A percentile compares a stretch with the other conserved stretches of the same genome.
Conservation (phyloP, 1,284 basidiomycete genomes). For the Puccinia novopanici region DNA sequence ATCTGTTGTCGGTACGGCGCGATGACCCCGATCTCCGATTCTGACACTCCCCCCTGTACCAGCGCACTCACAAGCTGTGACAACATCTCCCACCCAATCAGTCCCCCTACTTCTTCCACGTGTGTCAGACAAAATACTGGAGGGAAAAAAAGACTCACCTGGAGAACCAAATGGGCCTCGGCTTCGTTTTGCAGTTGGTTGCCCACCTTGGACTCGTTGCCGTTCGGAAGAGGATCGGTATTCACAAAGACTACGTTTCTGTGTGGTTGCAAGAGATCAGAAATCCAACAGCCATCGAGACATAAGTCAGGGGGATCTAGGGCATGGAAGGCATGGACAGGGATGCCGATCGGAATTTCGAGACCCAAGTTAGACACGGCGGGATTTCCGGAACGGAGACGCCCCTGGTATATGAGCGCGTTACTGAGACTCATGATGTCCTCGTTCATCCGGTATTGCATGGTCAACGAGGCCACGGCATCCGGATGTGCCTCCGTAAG, state of each 20-base stretch:
- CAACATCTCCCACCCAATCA: too few species aligned
- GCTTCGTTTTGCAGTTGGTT: slow-evolving; percentile 83
- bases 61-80: slow-evolving; percentile 70
- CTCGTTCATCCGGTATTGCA: slow-evolving; percentile 95
- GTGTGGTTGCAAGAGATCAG: slow-evolving; percentile 64
- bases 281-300: slow-evolving; percentile 69
- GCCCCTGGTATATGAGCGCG: slow-evolving; percentile 77
- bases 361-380: slow-evolving; percentile 69
- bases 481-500: slow-evolving; percentile 81
- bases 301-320: not conserved
- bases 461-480: slow-evolving; percentile 76
- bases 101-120: too few species aligned
- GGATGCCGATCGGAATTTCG: slow-evolving; percentile 61
- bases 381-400: slow-evolving; percentile 76
- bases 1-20: slow-evolving; percentile 93
- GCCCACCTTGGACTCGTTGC: slow-evolving; percentile 75
- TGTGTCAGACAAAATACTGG: too few species aligned
- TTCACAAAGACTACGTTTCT: slow-evolving; percentile 88
- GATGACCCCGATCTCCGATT: slow-evolving; percentile 80
- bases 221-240: slow-evolving; percentile 78
- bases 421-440: slow-evolving; percentile 96
- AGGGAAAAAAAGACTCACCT: too few species aligned
- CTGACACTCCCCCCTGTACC: slow-evolving; percentile 67
- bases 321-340: not conserved
- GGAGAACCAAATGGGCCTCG: slow-evolving; percentile 67